Conservation (phyloP, 768 basidiomycete species). For the Artomyces pyxidatus region DNA sequence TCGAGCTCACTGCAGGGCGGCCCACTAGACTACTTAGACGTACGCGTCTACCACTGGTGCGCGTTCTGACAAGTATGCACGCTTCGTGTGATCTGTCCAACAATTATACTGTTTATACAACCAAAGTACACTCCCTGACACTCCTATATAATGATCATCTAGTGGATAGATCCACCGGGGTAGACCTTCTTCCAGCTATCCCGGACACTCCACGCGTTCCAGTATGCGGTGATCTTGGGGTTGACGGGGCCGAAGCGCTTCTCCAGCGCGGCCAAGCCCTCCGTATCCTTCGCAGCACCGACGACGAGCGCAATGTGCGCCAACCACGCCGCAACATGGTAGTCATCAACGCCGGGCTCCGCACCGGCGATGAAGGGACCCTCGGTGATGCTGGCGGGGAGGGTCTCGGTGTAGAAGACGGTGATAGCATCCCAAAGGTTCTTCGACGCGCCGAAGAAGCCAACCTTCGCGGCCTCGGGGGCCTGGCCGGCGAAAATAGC, state of each 20-base stretch:
- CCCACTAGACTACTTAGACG: too few species aligned
- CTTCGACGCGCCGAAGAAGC: not conserved
- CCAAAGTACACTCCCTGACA: too few species aligned
- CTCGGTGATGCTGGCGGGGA: not conserved
- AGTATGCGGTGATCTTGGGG: not conserved
- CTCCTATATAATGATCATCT: too few species aligned
- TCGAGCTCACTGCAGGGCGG: too few species aligned
- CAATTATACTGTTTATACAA: too few species aligned
- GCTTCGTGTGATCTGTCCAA: too few species aligned
- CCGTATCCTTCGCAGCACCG: not conserved
- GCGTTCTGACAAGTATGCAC: too few species aligned
- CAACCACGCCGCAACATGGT: not conserved
- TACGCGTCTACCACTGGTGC: too few species aligned
- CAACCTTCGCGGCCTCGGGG: not conserved
- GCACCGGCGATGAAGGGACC: slow-evolving; percentile 2
- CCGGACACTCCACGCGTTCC: not conserved
- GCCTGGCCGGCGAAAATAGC: not conserved
- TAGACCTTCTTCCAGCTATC: not conserved
- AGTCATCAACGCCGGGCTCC: not conserved
- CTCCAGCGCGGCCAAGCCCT: not conserved
- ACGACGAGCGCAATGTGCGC: not conserved
- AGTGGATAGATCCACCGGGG: not conserved
- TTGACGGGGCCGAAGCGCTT: not conserved
- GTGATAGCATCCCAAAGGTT: not conserved
- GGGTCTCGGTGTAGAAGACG: not conserved